A percentile compares a stretch with the other conserved stretches of the same genome.
phyloP scores from a whole-genome alignment of 495 filamentous ascomycete species.

The Xylaria curta region DNA sequence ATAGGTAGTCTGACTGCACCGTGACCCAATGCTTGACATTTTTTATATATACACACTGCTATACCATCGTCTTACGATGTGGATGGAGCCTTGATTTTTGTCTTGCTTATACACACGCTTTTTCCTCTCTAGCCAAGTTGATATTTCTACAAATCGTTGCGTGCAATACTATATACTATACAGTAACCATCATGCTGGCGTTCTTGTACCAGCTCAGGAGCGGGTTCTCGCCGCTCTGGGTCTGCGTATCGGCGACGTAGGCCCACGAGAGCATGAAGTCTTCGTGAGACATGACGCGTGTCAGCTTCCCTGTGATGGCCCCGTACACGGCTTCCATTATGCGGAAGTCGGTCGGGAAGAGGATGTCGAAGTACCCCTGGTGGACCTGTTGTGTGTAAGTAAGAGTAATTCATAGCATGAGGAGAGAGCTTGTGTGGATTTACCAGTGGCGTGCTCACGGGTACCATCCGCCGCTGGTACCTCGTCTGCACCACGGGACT shows the following conservation, averaged over 20 bases:
- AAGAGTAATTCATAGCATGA: not conserved
- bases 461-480: conserved; percentile 82
- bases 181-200: conserved; percentile 84
- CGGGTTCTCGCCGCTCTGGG: conserved; percentile 89
- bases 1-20: not conserved
- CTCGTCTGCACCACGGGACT: conserved; percentile 95
- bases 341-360: conserved; percentile 95
- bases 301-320: conserved; percentile 88
- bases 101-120: not conserved
- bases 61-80: not conserved
- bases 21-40: not conserved
- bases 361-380: conserved; percentile 98
- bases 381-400: conserved; percentile 68
- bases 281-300: conserved; percentile 82
- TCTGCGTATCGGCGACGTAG: conserved; percentile 86
- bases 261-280: conserved; percentile 91
- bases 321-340: conserved; percentile 88
- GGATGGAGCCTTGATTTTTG: not conserved
- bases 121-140: not conserved
- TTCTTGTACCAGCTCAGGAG: conserved; percentile 94
- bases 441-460: conserved; percentile 90
- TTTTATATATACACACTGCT: not conserved
- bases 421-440: conserved; percentile 38
- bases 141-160: not conserved
- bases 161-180: conserved; percentile 48